Evolutionary conservation across 2,329 filamentous ascomycete species (phyloP), one percentile per base, ranked within the genome.

Genomic region (Arthrobotrys sphaeroides): DNA sequence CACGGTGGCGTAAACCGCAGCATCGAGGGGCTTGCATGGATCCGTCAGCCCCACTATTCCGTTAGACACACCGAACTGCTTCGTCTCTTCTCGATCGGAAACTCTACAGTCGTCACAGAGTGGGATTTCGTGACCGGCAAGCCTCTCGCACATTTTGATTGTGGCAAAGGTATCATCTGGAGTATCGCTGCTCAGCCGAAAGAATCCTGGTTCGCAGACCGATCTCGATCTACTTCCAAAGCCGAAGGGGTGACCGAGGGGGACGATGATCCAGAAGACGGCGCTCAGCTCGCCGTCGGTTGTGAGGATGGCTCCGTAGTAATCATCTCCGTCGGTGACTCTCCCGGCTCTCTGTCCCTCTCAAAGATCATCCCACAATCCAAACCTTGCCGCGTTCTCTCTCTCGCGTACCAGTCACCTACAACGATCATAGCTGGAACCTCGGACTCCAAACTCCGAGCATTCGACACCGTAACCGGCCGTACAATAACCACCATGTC

Each of bases 131-230:
- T 89, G 78, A 91, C 89, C 77, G 93, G 92, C 12, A 86, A 88
- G 67, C 91, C 93, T 9, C 88, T 90, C 83, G 88, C 91, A 73
- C 91, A 96, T 82, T 93, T 92, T 16, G 93, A 91, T 80, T 95
- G 94, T 49, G 96, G 96, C 82, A 93, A 96, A 82, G 94, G 93
- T 78, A 94, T 97, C 81, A 94, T 98, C 77, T 99, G 95, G 95
- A 98, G 94, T 83, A 88, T 99, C 80, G 92, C 92, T 72, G 91
- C 90, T 12, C 94, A 97, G 83, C 95, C 94, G 2, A 85, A 85
- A 78, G 69, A 75, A 13, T 57, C 64, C 5, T 64, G 59, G 47
- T 75, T 75, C n/a, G 43, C 45, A n/a, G 42, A 84, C 83, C 82
- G 83, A 84, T 72, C 73, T 81, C 28, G 81, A 80, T 24, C 80